Base-by-base conservation (phyloP, 805 yeast species). In the Teunomyces atbi region DNA sequence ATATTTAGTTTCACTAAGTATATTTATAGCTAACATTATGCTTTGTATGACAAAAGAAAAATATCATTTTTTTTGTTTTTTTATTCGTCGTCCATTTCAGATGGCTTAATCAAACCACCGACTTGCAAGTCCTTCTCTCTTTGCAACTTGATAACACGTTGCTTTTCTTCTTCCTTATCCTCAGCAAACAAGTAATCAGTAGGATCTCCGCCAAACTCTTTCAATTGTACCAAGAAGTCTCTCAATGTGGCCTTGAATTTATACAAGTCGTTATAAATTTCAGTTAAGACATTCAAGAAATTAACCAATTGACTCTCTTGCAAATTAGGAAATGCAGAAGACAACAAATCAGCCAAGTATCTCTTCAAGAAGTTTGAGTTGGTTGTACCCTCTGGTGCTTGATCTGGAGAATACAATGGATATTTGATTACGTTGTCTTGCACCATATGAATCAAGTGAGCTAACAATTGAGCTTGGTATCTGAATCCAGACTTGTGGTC, bases 401-500 rank as follows among this genome's bases (percentile, higher is more conserved):
- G 84, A 27, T 82, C 89, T n/a, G 81, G 78, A 13, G 81, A 73
- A 62, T 89, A 92, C 47, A 94, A 74, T 26, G 98, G 96, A 41
- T 80, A 84, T 11, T 79, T 69, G 46, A 94, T 87, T 51, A 80
- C 83, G 49, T 83, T 78, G 51, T 82, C 85, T 62, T 88, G 88
- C 11, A 92, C 94, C 50, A 92, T 73, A 49, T 87, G 87, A 52
- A 94, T 81, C 69, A 94, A 77, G 63, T 83, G 86, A 48, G 96
- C 84, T 57, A 94, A 77, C 52, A 95, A 75, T 60, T 86, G 86
- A 6, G 96, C 78, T 71, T 94, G 99, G 55, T 83, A 78, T 51
- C 85, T 81, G 73, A 94, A 94, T 1, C 98, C 98, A 21, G 98
- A 89, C 71, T 94, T 92, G 68, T 94, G 99, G 67, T 94, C 99